These are phyloP conservation scores for Acanthochlamys bracteata DNA, from an alignment of 106 monocot species.

Conservation along the genomic window DNA sequence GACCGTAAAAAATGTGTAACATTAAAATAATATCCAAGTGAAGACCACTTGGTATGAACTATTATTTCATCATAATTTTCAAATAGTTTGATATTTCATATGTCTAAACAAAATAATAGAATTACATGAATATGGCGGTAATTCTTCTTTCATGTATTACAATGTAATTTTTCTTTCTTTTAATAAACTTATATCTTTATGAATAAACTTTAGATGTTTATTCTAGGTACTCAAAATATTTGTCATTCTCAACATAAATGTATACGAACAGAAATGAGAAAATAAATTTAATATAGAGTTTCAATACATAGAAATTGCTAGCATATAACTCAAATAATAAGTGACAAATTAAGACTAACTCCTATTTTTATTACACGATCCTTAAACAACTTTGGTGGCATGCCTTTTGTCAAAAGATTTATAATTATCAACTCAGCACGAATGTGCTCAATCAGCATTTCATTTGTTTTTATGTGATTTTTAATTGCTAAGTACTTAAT, in stretches of 20 bases:
- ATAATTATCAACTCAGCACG: too few species aligned
- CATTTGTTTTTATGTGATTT: not conserved
- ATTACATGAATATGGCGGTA: slow-evolving; percentile 4
- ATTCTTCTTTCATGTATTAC: slow-evolving; percentile 3
- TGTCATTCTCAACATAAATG: too few species aligned
- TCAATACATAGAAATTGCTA: not conserved
- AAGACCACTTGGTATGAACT: too few species aligned
- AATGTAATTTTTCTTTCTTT: not conserved
- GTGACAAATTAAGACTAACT: not conserved
- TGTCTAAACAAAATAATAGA: too few species aligned
- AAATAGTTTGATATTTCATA: too few species aligned
- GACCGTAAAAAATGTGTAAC: too few species aligned
- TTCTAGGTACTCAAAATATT: too few species aligned
- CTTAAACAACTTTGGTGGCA: too few species aligned
- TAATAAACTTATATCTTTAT: not conserved
- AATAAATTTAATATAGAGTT: not conserved
- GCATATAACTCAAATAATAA: not conserved
- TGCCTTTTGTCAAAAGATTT: too few species aligned
- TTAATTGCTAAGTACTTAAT: slow-evolving; percentile 4
- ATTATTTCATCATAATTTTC: too few species aligned
- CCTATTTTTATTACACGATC: not conserved
- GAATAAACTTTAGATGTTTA: not conserved
- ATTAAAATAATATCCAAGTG: too few species aligned
- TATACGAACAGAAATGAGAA: not conserved
- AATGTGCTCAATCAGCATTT: slow-evolving; percentile 5